Conservation (phyloP, 2,329 filamentous ascomycete genomes). For the Ophiostoma populinum region DNA sequence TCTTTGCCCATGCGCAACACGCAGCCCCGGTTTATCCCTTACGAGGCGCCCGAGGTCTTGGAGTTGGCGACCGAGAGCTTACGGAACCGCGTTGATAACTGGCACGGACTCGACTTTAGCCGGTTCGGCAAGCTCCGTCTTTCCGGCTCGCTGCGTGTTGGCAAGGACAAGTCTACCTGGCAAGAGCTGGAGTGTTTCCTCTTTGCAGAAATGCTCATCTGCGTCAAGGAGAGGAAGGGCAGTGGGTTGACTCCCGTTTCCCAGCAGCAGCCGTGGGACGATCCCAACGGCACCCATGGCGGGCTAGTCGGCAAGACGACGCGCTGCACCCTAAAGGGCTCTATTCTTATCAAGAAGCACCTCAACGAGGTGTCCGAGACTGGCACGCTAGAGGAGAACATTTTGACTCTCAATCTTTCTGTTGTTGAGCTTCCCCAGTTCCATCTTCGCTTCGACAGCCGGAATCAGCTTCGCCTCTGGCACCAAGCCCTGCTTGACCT, state of each 20-base stretch:
- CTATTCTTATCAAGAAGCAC: conserved; percentile 96
- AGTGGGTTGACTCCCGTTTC: conserved; percentile 14
- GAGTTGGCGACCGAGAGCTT: conserved; percentile 77
- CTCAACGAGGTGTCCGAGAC: conserved; percentile 72
- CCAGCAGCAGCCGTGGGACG: conserved; percentile 46
- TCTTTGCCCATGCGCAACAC: conserved; percentile 43
- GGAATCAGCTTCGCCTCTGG: conserved; percentile 77
- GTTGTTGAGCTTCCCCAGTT: conserved; percentile 88
- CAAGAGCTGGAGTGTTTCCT: conserved; percentile 95
- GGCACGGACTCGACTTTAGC: conserved; percentile 89
- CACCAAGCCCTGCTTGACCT: conserved; percentile 73
- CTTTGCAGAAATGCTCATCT: conserved; percentile 98
- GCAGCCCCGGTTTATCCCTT: conserved; percentile 44
- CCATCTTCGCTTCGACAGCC: conserved; percentile 75
- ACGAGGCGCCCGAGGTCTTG: conserved; percentile 59
- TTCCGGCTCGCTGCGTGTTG: conserved; percentile 78
- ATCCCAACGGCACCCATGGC: conserved; percentile 25
- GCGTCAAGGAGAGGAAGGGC: conserved; percentile 90
- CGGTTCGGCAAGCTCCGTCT: conserved; percentile 85
- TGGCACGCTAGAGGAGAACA: conserved; percentile 53
- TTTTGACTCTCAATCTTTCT: conserved; percentile 78
- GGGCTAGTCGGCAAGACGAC: conserved; percentile 41
- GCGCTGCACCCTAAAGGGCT: conserved; percentile 84
- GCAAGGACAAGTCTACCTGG: conserved; percentile 93
- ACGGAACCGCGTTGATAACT: conserved; percentile 82